These are phyloP conservation scores for Yarrowia keelungensis DNA, from an alignment of 805 yeast genomes.

Conservation along the genomic window DNA sequence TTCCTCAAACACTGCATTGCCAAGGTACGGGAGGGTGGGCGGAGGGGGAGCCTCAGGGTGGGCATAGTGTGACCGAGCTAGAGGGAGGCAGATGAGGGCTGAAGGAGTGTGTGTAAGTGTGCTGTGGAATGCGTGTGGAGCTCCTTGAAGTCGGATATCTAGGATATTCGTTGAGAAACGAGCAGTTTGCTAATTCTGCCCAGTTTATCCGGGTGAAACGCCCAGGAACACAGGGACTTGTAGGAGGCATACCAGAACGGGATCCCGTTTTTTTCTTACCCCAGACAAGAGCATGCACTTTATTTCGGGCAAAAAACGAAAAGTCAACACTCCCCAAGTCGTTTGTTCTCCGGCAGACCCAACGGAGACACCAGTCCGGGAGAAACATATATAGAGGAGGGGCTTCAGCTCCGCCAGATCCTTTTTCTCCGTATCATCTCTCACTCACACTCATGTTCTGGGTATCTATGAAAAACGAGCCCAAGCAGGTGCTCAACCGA, in stretches of 20 bases:
- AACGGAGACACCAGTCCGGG: neutral
- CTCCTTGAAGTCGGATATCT: too few relatives aligned
- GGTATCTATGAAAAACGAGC: constrained; percentile 36
- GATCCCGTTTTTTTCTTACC: constrained; percentile 5
- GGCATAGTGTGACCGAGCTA: neutral
- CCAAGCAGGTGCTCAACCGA: constrained; percentile 48
- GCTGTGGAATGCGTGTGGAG: too few relatives aligned
- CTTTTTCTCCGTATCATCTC: neutral
- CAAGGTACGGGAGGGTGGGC: constrained; percentile 27
- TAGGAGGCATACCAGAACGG: neutral
- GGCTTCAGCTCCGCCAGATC: neutral
- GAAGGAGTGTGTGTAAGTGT: neutral
- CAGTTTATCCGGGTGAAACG: constrained; percentile 1
- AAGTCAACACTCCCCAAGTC: neutral
- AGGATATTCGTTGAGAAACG: too few relatives aligned
- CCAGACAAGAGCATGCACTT: neutral
- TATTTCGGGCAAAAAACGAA: constrained; percentile 8
- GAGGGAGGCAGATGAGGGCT: neutral
- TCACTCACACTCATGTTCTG: constrained; percentile 9
- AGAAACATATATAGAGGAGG: constrained; percentile 4
- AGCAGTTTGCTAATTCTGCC: neutral
- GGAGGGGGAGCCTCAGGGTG: constrained; percentile 16
- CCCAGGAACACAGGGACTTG: neutral
- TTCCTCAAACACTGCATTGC: constrained; percentile 22
- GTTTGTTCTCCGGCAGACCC: constrained; percentile 10